Conservation (phyloP, 352 stramenopile genomes). For the Phytophthora podocarpi region DNA sequence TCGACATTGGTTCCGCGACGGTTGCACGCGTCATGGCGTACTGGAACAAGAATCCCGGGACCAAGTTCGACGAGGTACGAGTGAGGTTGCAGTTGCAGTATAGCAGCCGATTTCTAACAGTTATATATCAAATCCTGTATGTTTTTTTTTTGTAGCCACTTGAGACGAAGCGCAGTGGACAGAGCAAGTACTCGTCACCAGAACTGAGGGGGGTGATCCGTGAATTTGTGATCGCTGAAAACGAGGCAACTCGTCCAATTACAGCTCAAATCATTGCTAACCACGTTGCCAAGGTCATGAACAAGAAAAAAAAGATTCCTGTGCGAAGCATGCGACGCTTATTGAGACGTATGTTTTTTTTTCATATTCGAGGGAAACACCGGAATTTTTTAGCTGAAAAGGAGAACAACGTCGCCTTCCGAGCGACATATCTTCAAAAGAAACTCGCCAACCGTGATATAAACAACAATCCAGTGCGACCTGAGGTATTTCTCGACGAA, state of each 20-base stretch:
- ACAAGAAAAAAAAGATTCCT: not conserved
- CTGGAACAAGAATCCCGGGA: slow-evolving; percentile 13
- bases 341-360: slow-evolving; percentile 1
- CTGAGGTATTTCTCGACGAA: slow-evolving; percentile 26
- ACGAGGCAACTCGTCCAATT: slow-evolving; percentile 9
- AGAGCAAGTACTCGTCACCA: slow-evolving; percentile 3
- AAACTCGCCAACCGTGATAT: slow-evolving; percentile 9
- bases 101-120: not conserved
- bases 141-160: slow-evolving; percentile 3
- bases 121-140: slow-evolving; percentile 14
- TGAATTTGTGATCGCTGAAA: slow-evolving; percentile 6
- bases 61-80: slow-evolving; percentile 3
- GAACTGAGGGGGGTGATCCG: slow-evolving; percentile 2
- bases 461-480: slow-evolving; percentile 13
- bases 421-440: slow-evolving; percentile 10
- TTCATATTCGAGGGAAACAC: slow-evolving; percentile 6
- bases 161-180: not conserved
- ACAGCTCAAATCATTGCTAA: slow-evolving; percentile 10
- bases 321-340: slow-evolving; percentile 2
- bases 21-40: slow-evolving; percentile 2
- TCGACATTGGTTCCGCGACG: not conserved
- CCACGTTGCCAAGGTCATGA: slow-evolving; percentile 3
- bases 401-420: slow-evolving; percentile 6
- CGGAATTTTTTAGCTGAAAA: slow-evolving; percentile 6
- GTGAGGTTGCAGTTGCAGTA: not conserved